Evolutionary conservation across 2,329 filamentous ascomycete genomes (phyloP).

Genomic region (Davidsoniella australis): DNA sequence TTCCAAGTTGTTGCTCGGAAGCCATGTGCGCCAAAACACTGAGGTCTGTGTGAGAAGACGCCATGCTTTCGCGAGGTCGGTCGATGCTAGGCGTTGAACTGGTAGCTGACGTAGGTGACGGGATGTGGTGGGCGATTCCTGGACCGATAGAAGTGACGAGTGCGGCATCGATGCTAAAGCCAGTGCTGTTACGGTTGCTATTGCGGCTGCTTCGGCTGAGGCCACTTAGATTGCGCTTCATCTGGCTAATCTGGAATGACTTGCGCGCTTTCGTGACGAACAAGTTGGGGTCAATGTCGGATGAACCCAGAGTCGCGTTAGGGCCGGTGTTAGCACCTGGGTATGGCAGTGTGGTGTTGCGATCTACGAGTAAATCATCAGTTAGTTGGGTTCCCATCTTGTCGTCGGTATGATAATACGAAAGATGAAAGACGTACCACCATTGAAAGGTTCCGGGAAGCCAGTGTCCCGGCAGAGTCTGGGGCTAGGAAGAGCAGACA

Average conservation of each 20-base stretch:
- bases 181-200: not conserved
- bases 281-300: conserved; percentile 30
- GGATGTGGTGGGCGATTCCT: conserved; percentile 1
- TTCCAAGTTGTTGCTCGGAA: not conserved
- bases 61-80: conserved; percentile 1
- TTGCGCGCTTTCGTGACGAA: conserved; percentile 27
- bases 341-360: conserved; percentile 45
- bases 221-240: conserved; percentile 27
- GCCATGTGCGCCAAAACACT: not conserved
- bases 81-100: conserved; percentile 1
- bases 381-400: not conserved
- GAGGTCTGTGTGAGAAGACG: not conserved
- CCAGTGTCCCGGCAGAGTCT: conserved; percentile 27
- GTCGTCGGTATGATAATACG: not conserved
- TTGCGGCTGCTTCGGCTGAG: conserved; percentile 6
- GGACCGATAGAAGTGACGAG: conserved; percentile 7
- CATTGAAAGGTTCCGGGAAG: conserved; percentile 34
- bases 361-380: conserved; percentile 18
- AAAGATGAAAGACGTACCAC: conserved; percentile 20
- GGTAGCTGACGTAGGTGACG: conserved; percentile 2
- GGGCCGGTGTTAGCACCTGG: conserved; percentile 42
- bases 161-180: conserved; percentile 7
- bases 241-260: conserved; percentile 24
- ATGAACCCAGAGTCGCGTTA: conserved; percentile 37
- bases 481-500: conserved; percentile 13